Conservation (phyloP, 257 asterid genomes). For the Echium plantagineum region DNA sequence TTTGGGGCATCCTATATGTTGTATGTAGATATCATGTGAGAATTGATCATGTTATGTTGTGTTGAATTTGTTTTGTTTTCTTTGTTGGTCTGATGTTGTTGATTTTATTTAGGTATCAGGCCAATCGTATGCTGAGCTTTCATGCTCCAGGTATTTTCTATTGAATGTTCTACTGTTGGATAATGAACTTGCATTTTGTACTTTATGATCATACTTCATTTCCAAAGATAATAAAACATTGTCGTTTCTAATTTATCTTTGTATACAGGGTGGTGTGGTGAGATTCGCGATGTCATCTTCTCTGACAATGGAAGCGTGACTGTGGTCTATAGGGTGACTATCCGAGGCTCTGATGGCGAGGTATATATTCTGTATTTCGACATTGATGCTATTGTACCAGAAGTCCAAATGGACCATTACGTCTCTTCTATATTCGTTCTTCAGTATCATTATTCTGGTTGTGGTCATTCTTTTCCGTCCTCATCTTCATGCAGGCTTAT, state of each 20-base stretch:
- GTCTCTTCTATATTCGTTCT: neutral
- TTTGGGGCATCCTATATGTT: no score
- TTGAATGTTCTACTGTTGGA: neutral
- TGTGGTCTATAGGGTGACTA: constrained; percentile 87
- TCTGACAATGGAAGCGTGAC: constrained; percentile 86
- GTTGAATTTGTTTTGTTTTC: neutral
- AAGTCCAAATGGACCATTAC: neutral
- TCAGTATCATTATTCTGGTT: neutral
- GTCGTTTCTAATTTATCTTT: neutral
- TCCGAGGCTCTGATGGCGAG: constrained; percentile 95
- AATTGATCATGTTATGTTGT: neutral
- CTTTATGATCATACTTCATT: neutral
- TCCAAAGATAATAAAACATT: neutral
- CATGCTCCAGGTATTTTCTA: constrained; percentile 78
- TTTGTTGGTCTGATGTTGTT: constrained; percentile 12
- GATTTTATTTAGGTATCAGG: constrained; percentile 65
- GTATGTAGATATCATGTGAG: no score
- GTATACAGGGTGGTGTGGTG: constrained; percentile 93
- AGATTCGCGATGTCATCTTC: constrained; percentile 82
- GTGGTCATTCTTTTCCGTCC: neutral
- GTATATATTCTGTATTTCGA: constrained; percentile 22
- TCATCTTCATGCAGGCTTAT: constrained; percentile 47
- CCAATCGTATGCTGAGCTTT: constrained; percentile 95
- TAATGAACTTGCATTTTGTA: neutral
- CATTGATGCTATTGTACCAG: neutral